phyloP scores from a whole-genome alignment of 306 rosid genomes.

The Quercus ilex region DNA sequence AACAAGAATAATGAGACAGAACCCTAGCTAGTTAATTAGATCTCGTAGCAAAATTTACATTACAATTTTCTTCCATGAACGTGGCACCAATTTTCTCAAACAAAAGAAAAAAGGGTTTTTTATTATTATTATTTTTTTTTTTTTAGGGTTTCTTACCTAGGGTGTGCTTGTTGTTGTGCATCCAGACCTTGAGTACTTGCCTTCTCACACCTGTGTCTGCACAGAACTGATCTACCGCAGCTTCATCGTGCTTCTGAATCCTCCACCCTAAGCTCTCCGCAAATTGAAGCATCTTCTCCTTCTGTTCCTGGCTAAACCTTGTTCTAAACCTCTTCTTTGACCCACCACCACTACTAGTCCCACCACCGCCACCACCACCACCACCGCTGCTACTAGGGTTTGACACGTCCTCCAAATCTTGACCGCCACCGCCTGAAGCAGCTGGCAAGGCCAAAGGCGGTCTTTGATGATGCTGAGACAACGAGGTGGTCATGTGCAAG shows the following conservation, averaged over 20 bases:
- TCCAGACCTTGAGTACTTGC: constrained; percentile 88
- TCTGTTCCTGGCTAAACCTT: constrained; percentile 73
- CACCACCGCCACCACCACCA: constrained; percentile 56
- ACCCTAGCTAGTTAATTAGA: constrained; percentile 31
- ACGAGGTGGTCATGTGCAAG: no score
- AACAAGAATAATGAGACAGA: constrained; percentile 14
- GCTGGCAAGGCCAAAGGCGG: constrained; percentile 55
- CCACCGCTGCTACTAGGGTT: constrained; percentile 80
- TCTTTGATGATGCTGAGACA: not conserved
- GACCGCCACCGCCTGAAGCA: constrained; percentile 10
- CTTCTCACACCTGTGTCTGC: constrained; percentile 46
- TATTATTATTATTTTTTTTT: no score
- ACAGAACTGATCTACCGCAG: constrained; percentile 66
- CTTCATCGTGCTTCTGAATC: constrained; percentile 79
- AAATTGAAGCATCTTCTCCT: constrained; percentile 78
- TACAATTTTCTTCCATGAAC: constrained; percentile 9
- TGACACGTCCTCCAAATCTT: constrained; percentile 66
- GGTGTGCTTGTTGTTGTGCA: constrained; percentile 91
- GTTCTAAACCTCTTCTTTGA: constrained; percentile 65
- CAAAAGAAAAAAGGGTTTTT: not conserved
- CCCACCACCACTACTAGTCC: constrained; percentile 33
- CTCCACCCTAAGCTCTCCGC: constrained; percentile 79
- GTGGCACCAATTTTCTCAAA: not conserved
- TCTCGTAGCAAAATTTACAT: constrained; percentile 23
- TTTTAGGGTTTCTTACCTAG: constrained; percentile 81